Conservation (phyloP, 2,329 filamentous ascomycete species). For the Clonostachys solani region DNA sequence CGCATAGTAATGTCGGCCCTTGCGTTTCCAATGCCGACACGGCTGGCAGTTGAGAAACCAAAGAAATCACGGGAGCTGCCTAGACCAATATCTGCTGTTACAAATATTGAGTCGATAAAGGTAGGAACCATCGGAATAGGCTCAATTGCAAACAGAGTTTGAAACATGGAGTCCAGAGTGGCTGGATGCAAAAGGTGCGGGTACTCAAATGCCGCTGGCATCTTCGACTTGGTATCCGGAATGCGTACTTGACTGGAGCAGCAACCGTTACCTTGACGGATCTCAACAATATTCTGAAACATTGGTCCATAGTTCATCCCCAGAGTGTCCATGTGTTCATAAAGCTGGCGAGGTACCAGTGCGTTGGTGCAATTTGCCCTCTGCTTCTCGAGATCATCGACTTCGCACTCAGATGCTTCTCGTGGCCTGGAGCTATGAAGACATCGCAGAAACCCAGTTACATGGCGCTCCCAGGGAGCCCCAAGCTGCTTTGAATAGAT, state of each 20-base stretch:
- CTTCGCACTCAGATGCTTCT: too few species aligned
- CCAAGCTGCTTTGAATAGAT: slow-evolving; percentile 40
- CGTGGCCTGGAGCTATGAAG: slow-evolving; percentile 10
- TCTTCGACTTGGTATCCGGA: slow-evolving; percentile 44
- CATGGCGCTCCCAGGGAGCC: slow-evolving; percentile 36
- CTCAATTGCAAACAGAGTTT: slow-evolving; percentile 42
- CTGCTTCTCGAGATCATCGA: neutral
- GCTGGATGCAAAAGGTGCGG: slow-evolving; percentile 53
- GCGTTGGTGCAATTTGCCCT: slow-evolving; percentile 18
- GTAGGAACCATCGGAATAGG: slow-evolving; percentile 44
- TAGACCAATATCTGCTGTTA: slow-evolving; percentile 21
- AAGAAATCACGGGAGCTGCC: slow-evolving; percentile 28
- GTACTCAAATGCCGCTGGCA: slow-evolving; percentile 50
- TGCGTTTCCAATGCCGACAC: slow-evolving; percentile 28
- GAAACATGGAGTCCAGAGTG: slow-evolving; percentile 52
- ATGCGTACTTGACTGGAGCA: slow-evolving; percentile 34
- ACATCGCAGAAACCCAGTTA: slow-evolving; percentile 24
- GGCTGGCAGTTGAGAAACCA: slow-evolving; percentile 33
- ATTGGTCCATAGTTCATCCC: slow-evolving; percentile 46
- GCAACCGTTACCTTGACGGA: slow-evolving; percentile 20
- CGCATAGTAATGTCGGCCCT: slow-evolving; percentile 38
- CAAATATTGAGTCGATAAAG: slow-evolving; percentile 36
- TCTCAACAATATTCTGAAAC: slow-evolving; percentile 41
- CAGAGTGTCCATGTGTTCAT: slow-evolving; percentile 42
- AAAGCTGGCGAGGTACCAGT: slow-evolving; percentile 38